Evolutionary conservation across 495 filamentous ascomycete genomes (phyloP).

Genomic region (Paragyromitra xinjiangensis): DNA sequence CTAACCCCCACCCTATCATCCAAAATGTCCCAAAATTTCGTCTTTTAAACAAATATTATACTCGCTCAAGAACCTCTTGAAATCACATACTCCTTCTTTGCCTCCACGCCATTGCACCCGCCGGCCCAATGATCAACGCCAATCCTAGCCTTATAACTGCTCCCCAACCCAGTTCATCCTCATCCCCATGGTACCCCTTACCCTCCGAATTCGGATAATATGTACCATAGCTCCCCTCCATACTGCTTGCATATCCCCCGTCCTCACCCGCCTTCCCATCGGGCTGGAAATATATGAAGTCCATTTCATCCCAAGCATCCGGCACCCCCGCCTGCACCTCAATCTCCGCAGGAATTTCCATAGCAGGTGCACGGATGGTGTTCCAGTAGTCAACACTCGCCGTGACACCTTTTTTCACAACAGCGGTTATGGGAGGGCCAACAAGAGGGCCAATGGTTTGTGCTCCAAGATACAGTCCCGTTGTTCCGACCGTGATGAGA

Average conservation of each 20-base stretch:
- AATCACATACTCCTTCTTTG: constrained; percentile 43
- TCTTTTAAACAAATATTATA: constrained; percentile 35
- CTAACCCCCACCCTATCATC: not conserved
- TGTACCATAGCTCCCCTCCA: constrained; percentile 36
- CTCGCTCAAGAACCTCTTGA: constrained; percentile 19
- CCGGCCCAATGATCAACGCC: constrained; percentile 28
- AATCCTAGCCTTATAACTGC: constrained; percentile 34
- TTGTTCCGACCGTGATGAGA: constrained; percentile 27
- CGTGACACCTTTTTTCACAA: constrained; percentile 32
- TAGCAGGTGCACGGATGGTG: constrained; percentile 28
- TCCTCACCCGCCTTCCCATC: constrained; percentile 12
- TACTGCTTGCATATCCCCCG: constrained; percentile 8
- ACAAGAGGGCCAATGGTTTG: constrained; percentile 18
- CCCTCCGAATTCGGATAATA: constrained; percentile 26
- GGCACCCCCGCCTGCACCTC: not conserved
- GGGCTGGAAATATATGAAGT: constrained; percentile 49
- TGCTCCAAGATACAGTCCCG: constrained; percentile 40
- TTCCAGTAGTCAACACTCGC: constrained; percentile 28
- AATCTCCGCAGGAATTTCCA: not conserved
- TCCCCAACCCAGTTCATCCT: constrained; percentile 41
- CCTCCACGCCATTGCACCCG: constrained; percentile 44
- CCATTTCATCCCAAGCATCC: constrained; percentile 46
- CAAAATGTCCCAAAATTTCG: constrained; percentile 33
- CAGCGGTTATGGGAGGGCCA: constrained; percentile 9
- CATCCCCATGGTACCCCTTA: constrained; percentile 21